Evolutionary conservation across 2,329 filamentous ascomycete genomes (phyloP), one percentile per base, ranked within the genome.

Genomic region (Aureobasidium melanogenum): DNA sequence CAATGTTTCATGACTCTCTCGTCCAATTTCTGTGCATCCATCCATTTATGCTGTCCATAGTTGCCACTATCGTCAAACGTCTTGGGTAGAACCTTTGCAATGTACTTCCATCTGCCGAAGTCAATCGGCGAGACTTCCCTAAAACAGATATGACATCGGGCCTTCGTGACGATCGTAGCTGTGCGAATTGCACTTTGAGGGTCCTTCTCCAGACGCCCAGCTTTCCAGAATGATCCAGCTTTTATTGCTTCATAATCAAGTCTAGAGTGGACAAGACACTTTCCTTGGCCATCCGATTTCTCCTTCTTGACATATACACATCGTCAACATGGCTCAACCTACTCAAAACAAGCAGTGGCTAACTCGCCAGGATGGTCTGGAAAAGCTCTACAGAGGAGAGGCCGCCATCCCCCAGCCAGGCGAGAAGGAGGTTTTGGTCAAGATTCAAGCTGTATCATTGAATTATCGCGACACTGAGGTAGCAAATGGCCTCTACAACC

Each of bases 401-500:
- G 64, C 69, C 51, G 3, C 59, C 10, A 32, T 69, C 1, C 59
- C 62, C 9, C 59, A 63, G 12, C 64, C 69, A 0, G 24, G 58
- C 5, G 43, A 64, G 8, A 64, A 63, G 52, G 75, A 78, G 63
- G 80, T 83, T 2, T 70, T 83, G 24, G 78, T 82, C 15, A 76
- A 80, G 67, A 73, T 83, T 32, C 73, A 74, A 54, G 72, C 79
- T n/a, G 80, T 82, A 0, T 79, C 79, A 5, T 70, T 83, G 52
- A 82, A 83, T 66, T 83, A 80, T 67, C 75, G 80, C 44, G 80
- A 83, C 64, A 64, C 66, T 19, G 76, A 78, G 86, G 86, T 89
- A 22, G 78, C 77, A 68, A 85, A 81, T 75, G 87, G 87, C 32
- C 76, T 83, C 14, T 89, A 88, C 75, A 84, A 78, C 69, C 85